Evolutionary conservation across 1,139 yeast genomes (phyloP).

Genomic region (Debaryomycetaceae sp.): DNA sequence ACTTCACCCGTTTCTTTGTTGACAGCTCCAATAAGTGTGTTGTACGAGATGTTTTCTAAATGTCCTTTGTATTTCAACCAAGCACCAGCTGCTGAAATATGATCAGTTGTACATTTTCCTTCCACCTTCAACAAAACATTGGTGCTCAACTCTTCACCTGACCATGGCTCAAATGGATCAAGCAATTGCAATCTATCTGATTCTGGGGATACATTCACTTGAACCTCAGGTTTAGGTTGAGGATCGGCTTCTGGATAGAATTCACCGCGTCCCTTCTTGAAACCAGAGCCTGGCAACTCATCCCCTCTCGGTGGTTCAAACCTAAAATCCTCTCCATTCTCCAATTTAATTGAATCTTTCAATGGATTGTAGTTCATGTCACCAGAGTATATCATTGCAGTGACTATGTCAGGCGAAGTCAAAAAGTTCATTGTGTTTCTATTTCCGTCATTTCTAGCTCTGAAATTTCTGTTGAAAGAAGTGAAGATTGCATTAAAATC

Average conservation of each 20-base stretch:
- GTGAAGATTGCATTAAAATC: slow-evolving; percentile 84
- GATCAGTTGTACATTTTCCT: slow-evolving; percentile 98
- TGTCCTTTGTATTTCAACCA: slow-evolving; percentile 99
- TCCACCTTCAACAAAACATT: slow-evolving; percentile 83
- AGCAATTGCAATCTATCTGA: slow-evolving; percentile 74
- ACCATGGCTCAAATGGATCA: slow-evolving; percentile 86
- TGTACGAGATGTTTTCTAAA: slow-evolving; percentile 89
- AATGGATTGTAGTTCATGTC: slow-evolving; percentile 85
- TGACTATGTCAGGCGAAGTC: slow-evolving; percentile 95
- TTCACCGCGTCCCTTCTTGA: slow-evolving; percentile 74
- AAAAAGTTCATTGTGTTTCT: slow-evolving; percentile 94
- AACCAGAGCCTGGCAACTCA: slow-evolving; percentile 80
- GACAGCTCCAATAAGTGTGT: slow-evolving; percentile 94
- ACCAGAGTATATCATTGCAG: slow-evolving; percentile 94
- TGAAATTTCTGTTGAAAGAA: slow-evolving; percentile 93
- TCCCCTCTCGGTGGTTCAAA: slow-evolving; percentile 78
- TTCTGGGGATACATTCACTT: slow-evolving; percentile 70
- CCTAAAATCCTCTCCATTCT: slow-evolving; percentile 66
- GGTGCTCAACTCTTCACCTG: slow-evolving; percentile 75
- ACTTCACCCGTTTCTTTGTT: slow-evolving; percentile 97
- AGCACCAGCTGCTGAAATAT: slow-evolving; percentile 98
- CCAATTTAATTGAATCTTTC: slow-evolving; percentile 65
- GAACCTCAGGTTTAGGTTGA: slow-evolving; percentile 63
- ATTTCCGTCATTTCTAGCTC: slow-evolving; percentile 97
- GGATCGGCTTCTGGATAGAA: slow-evolving; percentile 87